These are phyloP conservation scores for Sarcodon aspratus DNA, from an alignment of 768 basidiomycete genomes.

Conservation along the genomic window DNA sequence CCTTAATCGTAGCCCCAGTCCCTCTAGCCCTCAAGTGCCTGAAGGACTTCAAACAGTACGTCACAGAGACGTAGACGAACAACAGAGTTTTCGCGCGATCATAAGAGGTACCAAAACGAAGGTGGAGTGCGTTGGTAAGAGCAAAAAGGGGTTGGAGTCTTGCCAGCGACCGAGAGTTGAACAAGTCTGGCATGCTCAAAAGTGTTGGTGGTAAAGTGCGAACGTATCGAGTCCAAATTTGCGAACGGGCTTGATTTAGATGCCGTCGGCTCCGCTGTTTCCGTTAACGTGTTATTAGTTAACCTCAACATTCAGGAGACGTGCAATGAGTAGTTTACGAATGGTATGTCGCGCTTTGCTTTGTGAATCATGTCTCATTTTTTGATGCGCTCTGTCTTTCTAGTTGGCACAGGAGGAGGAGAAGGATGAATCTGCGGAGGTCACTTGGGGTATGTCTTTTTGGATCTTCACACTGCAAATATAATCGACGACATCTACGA, in stretches of 20 bases:
- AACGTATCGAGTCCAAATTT: too few species aligned
- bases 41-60: constrained; percentile 38
- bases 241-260: not conserved
- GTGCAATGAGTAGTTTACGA: constrained; percentile 28
- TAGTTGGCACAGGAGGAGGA: constrained; percentile 74
- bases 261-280: not conserved
- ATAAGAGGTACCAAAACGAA: not conserved
- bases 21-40: constrained; percentile 61
- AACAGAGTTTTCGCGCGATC: constrained; percentile 13
- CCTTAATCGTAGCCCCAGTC: constrained; percentile 30
- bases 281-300: too few species aligned
- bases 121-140: not conserved
- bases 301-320: too few species aligned
- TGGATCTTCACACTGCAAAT: not conserved
- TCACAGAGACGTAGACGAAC: constrained; percentile 46
- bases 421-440: constrained; percentile 61
- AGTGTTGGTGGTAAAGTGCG: not conserved
- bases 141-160: not conserved
- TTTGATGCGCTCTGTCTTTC: not conserved
- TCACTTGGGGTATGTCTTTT: constrained; percentile 64
- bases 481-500: not conserved
- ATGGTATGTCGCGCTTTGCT: constrained; percentile 31
- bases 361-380: not conserved
- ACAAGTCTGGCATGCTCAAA: not conserved
- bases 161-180: not conserved